These are phyloP conservation scores for Ophiosphaerella korrae DNA, from an alignment of 2,329 filamentous ascomycete species.

Conservation along the genomic window DNA sequence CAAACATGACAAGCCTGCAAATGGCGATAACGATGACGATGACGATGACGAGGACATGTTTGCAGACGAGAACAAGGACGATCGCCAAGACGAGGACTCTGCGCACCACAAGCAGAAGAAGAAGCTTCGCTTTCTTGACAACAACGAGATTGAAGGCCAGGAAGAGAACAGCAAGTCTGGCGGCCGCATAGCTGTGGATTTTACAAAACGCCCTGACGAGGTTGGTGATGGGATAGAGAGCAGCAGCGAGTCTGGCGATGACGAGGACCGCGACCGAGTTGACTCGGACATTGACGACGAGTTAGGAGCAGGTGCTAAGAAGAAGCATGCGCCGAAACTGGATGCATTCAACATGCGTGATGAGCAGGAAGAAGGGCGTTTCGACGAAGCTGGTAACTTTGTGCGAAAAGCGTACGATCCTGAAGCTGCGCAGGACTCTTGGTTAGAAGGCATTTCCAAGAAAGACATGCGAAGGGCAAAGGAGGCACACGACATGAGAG, in stretches of 20 bases:
- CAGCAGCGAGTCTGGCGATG: conserved; percentile 62
- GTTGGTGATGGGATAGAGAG: conserved; percentile 67
- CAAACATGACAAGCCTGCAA: conserved; percentile 50
- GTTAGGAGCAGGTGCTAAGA: conserved; percentile 85
- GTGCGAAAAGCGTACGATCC: conserved; percentile 87
- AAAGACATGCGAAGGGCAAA: conserved; percentile 90
- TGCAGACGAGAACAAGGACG: conserved; percentile 66
- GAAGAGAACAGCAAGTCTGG: conserved; percentile 74
- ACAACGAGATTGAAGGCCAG: conserved; percentile 77
- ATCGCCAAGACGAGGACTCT: conserved; percentile 59
- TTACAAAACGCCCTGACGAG: conserved; percentile 51
- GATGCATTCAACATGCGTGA: conserved; percentile 94
- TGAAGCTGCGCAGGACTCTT: conserved; percentile 87
- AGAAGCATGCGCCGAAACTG: conserved; percentile 89
- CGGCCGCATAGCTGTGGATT: conserved; percentile 65
- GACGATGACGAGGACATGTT: conserved; percentile 87
- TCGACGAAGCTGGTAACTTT: conserved; percentile 90
- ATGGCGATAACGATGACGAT: conserved; percentile 58
- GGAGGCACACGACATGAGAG: conserved; percentile 83
- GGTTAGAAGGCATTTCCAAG: conserved; percentile 90
- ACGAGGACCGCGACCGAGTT: conserved; percentile 70
- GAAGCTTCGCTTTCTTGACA: conserved; percentile 63
- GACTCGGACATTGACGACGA: conserved; percentile 79
- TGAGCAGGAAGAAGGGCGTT: conserved; percentile 90
- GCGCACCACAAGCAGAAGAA: conserved; percentile 66